These are phyloP conservation scores for Chlorella vulgaris DNA, from an alignment of 139 green algal species.

Conservation along the genomic window DNA sequence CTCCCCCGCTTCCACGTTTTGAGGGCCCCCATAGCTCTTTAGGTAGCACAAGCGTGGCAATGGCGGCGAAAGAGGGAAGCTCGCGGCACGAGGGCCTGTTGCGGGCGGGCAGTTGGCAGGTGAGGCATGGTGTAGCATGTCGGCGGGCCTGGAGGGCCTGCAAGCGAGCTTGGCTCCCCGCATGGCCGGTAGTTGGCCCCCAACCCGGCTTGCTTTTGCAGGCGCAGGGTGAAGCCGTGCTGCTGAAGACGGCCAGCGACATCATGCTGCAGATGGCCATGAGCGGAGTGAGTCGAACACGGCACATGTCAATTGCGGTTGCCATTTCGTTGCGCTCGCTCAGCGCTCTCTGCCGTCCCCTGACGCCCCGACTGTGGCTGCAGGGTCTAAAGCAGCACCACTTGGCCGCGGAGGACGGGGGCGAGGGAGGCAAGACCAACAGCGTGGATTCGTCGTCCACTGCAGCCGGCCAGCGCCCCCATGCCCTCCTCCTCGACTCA, in stretches of 20 bases:
- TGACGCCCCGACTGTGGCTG: neutral
- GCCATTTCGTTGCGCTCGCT: too few species aligned
- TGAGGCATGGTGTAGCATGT: neutral
- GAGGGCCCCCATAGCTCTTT: too few species aligned
- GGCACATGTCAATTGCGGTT: neutral
- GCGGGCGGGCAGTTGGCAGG: slow-evolving; percentile 28
- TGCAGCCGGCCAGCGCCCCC: slow-evolving; percentile 1
- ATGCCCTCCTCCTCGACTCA: neutral
- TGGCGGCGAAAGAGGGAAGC: neutral
- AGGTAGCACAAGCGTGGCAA: neutral
- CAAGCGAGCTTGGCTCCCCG: neutral
- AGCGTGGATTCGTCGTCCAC: slow-evolving; percentile 21
- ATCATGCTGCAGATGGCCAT: slow-evolving; percentile 1
- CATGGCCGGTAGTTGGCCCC: neutral
- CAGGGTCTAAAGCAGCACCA: neutral
- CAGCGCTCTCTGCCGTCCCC: too few species aligned
- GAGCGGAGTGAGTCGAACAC: neutral
- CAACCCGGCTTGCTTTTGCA: too few species aligned
- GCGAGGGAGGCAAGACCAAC: slow-evolving; percentile 20
- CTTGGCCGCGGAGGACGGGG: neutral
- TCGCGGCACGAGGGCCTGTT: slow-evolving; percentile 1
- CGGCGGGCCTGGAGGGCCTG: neutral
- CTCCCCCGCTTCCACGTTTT: too few species aligned
- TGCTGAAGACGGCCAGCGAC: slow-evolving; percentile 27
- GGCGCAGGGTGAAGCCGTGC: neutral